Conservation (phyloP, 768 basidiomycete species). For the Kwoniella dendrophila region DNA sequence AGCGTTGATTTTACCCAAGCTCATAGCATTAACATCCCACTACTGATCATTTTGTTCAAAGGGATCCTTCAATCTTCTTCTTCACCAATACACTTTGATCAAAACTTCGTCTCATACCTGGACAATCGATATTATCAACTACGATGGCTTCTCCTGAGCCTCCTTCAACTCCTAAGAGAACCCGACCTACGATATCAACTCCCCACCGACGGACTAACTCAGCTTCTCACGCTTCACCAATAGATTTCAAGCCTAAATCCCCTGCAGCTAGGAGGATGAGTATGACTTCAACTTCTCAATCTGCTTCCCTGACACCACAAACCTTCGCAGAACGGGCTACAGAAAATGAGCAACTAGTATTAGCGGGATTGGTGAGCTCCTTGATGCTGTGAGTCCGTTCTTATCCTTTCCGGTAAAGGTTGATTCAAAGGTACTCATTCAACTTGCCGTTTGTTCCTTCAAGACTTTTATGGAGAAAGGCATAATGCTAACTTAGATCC, state of each 20-base stretch:
- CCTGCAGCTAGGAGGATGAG: conserved; percentile 39
- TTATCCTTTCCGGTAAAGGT: background rate
- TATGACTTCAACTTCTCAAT: conserved; percentile 37
- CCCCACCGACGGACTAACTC: conserved; percentile 19
- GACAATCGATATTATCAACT: background rate
- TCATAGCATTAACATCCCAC: background rate
- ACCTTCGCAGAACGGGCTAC: conserved; percentile 1
- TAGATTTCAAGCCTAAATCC: conserved; percentile 37
- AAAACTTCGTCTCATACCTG: background rate
- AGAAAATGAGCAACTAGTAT: conserved; percentile 15
- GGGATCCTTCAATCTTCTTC: background rate
- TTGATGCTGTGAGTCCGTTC: conserved; percentile 16
- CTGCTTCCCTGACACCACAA: conserved; percentile 9
- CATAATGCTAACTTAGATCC: background rate
- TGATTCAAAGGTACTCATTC: background rate
- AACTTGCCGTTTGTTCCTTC: too few relatives aligned
- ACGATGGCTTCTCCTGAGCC: conserved; percentile 5
- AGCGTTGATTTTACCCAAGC: too few relatives aligned
- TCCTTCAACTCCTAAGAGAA: conserved; percentile 10
- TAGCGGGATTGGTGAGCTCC: conserved; percentile 12
- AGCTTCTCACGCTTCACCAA: conserved; percentile 24
- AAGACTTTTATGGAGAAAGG: too few relatives aligned
- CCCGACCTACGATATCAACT: conserved; percentile 12
- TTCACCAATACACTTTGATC: background rate
- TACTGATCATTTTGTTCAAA: background rate